These are phyloP conservation scores for Salvia rosmarinus DNA, from an alignment of 257 asterid species.

Conservation along the genomic window DNA sequence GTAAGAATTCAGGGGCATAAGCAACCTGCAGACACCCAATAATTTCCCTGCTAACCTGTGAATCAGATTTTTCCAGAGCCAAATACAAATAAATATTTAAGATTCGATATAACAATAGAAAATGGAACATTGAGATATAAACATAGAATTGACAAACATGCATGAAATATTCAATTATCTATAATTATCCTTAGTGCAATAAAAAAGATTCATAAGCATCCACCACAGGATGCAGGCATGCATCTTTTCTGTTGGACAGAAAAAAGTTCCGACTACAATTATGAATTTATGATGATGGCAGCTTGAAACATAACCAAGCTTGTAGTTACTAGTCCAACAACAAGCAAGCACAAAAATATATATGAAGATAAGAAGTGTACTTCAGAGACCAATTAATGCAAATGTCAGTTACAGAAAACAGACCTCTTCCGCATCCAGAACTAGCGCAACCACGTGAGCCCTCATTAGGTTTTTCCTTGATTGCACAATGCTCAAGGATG, in stretches of 20 bases:
- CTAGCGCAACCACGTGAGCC: conserved; percentile 93
- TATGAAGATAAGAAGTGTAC: neutral
- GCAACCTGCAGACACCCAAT: neutral
- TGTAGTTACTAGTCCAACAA: neutral
- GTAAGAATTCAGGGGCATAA: neutral
- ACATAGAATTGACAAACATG: conserved; percentile 1
- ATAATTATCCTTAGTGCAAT: neutral
- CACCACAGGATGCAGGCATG: conserved; percentile 1
- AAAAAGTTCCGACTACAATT: neutral
- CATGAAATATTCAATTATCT: conserved; percentile 7
- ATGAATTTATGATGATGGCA: neutral
- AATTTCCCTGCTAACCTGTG: neutral
- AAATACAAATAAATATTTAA: neutral
- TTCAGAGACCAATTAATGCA: conserved; percentile 12
- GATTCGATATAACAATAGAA: neutral
- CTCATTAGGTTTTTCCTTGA: conserved; percentile 97
- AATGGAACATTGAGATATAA: conserved; percentile 11
- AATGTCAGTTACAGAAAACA: conserved; percentile 30
- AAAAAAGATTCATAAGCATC: neutral
- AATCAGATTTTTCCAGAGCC: neutral
- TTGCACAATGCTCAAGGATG: conserved; percentile 90
- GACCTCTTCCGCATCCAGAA: conserved; percentile 97
- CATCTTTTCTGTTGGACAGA: neutral
- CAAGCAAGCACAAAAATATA: neutral
- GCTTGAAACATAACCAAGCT: conserved; percentile 23